A percentile compares a stretch with the other conserved stretches of the same genome.
These are phyloP conservation scores for Aspergillus sclerotiicarbonarius DNA, from an alignment of 495 filamentous ascomycete genomes.

Conservation along the genomic window DNA sequence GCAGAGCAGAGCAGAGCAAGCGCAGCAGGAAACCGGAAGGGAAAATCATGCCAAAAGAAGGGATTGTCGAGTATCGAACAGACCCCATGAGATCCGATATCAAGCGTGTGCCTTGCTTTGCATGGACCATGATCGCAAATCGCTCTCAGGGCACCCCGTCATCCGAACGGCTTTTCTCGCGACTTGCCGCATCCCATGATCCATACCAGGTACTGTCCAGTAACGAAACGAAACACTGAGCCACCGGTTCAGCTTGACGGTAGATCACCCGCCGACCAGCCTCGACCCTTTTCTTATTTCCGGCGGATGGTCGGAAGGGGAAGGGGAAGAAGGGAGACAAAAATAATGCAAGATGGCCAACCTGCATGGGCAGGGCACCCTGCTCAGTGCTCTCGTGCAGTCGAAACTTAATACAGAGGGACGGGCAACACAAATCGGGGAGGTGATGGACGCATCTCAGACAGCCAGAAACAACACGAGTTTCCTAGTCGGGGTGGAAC, in stretches of 20 bases:
- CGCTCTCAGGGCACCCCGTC: neutral
- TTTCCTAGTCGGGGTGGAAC: neutral
- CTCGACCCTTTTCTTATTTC: conserved; percentile 13
- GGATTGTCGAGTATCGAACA: neutral
- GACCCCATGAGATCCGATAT: neutral
- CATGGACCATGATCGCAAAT: neutral
- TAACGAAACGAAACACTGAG: conserved; percentile 4
- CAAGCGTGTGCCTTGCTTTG: conserved; percentile 6
- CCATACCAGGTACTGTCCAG: conserved; percentile 8
- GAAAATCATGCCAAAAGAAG: neutral
- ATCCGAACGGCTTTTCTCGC: neutral
- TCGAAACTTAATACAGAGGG: conserved; percentile 5
- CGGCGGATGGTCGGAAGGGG: neutral
- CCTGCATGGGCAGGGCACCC: conserved; percentile 8
- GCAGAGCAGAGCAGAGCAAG: no score
- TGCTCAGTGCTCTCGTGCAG: conserved; percentile 14
- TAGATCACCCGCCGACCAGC: conserved; percentile 24
- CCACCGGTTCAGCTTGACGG: conserved; percentile 17
- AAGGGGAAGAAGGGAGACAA: neutral
- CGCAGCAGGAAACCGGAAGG: neutral
- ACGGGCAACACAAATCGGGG: neutral
- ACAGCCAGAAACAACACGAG: conserved; percentile 5
- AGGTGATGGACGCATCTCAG: conserved; percentile 1
- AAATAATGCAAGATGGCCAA: conserved; percentile 3
- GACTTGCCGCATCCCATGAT: conserved; percentile 4